Percentiles rank a stretch among this genome's conserved stretches.
These are phyloP conservation scores for Populus alba DNA, from an alignment of 345 rosid genomes.

Conservation along the genomic window DNA sequence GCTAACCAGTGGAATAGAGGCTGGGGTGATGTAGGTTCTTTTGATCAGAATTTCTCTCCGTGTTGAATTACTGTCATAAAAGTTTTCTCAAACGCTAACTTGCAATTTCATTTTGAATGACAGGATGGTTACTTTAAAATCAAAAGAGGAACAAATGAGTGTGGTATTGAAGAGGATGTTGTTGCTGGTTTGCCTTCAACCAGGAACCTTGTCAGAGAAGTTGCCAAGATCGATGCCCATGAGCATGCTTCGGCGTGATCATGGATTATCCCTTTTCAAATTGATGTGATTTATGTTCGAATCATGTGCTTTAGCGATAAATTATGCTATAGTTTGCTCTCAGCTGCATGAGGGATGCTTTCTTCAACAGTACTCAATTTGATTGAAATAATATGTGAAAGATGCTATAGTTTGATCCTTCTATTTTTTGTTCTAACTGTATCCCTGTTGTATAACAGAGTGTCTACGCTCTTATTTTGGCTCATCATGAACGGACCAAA, in stretches of 20 bases:
- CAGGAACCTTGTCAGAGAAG: conserved; percentile 69
- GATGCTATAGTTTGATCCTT: no score
- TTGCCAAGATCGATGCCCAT: conserved; percentile 27
- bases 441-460: no score
- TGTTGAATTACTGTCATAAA: neutral
- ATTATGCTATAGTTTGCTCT: no score
- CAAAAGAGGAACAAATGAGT: conserved; percentile 81
- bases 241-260: conserved; percentile 42
- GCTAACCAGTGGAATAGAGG: conserved; percentile 94
- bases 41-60: neutral
- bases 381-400: no score
- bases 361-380: no score
- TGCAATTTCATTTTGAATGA: conserved; percentile 1
- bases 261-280: neutral
- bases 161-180: conserved; percentile 77
- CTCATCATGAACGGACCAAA: no score
- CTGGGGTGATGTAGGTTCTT: conserved; percentile 83
- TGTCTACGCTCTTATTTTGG: no score
- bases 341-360: no score
- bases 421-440: no score
- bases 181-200: conserved; percentile 78
- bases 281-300: neutral
- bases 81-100: neutral
- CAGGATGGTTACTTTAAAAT: conserved; percentile 96
- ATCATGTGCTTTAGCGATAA: neutral